Percentiles rank a stretch among this genome's conserved stretches.
phyloP scores from a whole-genome alignment of 2,329 filamentous ascomycete genomes.

The Phyllachora maydis region DNA sequence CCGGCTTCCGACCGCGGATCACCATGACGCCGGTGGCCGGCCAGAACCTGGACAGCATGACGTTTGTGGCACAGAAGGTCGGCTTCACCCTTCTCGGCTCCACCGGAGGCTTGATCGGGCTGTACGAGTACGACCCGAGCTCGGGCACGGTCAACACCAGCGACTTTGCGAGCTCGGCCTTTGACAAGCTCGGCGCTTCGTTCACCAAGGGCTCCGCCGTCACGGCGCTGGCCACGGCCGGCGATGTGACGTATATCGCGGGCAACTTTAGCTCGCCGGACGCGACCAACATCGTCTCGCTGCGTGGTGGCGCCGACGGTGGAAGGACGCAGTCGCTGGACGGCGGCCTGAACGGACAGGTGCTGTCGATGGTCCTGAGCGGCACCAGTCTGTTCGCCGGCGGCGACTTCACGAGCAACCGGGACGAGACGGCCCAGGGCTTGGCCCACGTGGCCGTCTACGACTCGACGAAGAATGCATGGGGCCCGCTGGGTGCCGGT shows the following conservation, averaged over 20 bases:
- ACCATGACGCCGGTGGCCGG: constrained; percentile 51
- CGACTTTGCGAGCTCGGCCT: constrained; percentile 48
- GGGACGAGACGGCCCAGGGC: constrained; percentile 34
- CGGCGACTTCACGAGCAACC: constrained; percentile 64
- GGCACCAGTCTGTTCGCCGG: constrained; percentile 56
- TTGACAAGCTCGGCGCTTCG: constrained; percentile 55
- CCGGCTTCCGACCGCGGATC: constrained; percentile 58
- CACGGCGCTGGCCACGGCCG: constrained; percentile 41
- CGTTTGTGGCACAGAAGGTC: constrained; percentile 77
- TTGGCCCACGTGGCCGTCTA: constrained; percentile 63
- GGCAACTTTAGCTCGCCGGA: constrained; percentile 61
- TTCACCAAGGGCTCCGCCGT: constrained; percentile 50
- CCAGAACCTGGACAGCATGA: constrained; percentile 40
- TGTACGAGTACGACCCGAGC: constrained; percentile 73
- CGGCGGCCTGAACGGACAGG: constrained; percentile 60
- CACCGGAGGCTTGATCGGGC: constrained; percentile 64
- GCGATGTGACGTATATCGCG: constrained; percentile 51
- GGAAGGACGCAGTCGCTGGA: constrained; percentile 40
- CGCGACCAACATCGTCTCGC: constrained; percentile 56
- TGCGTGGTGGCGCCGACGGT: too few relatives aligned
- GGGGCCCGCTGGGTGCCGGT: constrained; percentile 66
- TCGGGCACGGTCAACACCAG: constrained; percentile 32
- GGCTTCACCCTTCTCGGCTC: constrained; percentile 56
- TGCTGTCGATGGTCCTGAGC: constrained; percentile 50
- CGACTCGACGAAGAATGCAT: constrained; percentile 44